These are phyloP conservation scores for Paramecium sonneborni DNA, from an alignment of 73 alveolate genomes.

Conservation along the genomic window DNA sequence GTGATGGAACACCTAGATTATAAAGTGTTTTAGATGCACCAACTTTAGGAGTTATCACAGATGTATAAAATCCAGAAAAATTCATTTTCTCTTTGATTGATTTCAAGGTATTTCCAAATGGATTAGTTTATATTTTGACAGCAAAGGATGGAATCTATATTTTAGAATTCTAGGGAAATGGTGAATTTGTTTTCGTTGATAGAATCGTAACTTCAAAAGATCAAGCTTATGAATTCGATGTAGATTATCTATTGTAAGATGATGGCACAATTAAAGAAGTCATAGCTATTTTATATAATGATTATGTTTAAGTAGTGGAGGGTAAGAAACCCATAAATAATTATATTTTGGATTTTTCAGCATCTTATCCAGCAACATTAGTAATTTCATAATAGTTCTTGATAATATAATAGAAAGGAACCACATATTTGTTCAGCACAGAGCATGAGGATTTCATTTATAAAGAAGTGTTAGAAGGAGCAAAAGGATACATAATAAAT, in stretches of 20 bases:
- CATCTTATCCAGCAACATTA: neutral
- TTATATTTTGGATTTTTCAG: neutral
- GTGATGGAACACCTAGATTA: neutral
- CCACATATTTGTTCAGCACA: slow-evolving; percentile 46
- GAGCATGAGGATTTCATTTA: slow-evolving; percentile 31
- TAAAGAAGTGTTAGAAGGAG: neutral
- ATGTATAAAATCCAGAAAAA: neutral
- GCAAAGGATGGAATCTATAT: slow-evolving; percentile 19
- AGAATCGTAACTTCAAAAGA: neutral
- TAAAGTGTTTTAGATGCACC: slow-evolving; percentile 29
- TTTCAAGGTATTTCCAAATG: slow-evolving; percentile 42
- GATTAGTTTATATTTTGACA: neutral
- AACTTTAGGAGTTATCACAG: neutral
- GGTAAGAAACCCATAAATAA: neutral
- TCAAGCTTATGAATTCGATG: slow-evolving; percentile 39
- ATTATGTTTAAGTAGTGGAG: neutral
- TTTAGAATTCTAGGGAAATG: slow-evolving; percentile 29
- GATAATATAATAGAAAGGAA: neutral
- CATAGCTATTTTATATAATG: neutral
- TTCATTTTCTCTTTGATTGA: neutral
- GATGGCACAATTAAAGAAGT: slow-evolving; percentile 49
- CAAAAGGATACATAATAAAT: neutral
- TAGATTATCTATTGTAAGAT: neutral
- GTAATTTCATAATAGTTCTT: neutral
- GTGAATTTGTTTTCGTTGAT: neutral